Evolutionary conservation across 805 yeast genomes (phyloP), one percentile per base, ranked within the genome.

Genomic region (Wickerhamiella siamensis): DNA sequence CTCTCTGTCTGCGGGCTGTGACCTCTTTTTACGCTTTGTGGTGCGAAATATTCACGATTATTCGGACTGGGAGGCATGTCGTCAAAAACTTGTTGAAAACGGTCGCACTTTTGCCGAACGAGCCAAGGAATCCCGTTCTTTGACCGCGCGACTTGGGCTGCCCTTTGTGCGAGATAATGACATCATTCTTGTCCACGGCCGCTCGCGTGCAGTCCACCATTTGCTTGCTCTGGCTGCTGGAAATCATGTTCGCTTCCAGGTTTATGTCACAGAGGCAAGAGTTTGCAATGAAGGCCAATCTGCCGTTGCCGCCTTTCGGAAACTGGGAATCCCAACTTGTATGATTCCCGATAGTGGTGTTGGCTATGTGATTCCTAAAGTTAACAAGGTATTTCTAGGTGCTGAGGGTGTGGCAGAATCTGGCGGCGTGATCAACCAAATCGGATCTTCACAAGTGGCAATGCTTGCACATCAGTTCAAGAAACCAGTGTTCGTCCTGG

Each of bases 341-440:
- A 69, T 86, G 40, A 82, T 91, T 39, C 87, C 83, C 15, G 99
- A 91, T 58, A 77, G 84, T 41, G 94, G 95, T 5, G 96, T 88
- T 12, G 97, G 97, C 0, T 84, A 77, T 51, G 83, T 86, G 31
- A 77, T 91, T 45, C 87, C 84, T 59, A 81, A 82, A 59, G 86
- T 87, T 12, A 94, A 88, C 63, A 88, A 91, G 61, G 82, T 91
- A 4, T 72, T 91, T 49, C 91, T 91, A 50, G 99, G 99, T 42
- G 98, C 98, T 1, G 98, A 91, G 62, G 99, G 99, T 51, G 99
- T 91, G 3, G 94, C 95, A 3, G 99, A 91, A 65, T 80, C 93
- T 58, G 99, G 99, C 43, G 99, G 99, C 27, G 84, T 93, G 38
- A 88, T 91, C 51, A 91, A 91, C 61, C 87, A 63, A 49, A 59